phyloP scores from a whole-genome alignment of 2,329 filamentous ascomycete species.

The Aspergillus aculeatus region DNA sequence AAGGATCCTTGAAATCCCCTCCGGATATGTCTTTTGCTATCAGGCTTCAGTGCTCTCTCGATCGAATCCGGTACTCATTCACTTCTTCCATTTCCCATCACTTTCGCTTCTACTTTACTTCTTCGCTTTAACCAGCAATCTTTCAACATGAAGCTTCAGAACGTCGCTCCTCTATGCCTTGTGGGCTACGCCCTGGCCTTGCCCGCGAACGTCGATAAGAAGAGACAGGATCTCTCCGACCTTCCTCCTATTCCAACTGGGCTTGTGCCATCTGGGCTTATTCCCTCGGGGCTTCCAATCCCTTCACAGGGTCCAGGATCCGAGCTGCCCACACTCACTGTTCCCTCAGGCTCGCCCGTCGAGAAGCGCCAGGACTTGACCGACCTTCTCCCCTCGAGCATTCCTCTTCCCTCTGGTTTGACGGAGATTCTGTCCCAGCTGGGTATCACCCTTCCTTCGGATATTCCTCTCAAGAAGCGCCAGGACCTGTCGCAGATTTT shows the following conservation, averaged over 20 bases:
- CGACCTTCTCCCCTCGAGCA: constrained; percentile 1
- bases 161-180: constrained; percentile 9
- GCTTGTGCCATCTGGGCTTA: neutral
- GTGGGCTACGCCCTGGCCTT: constrained; percentile 15
- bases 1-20: neutral
- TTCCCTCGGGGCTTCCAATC: neutral
- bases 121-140: neutral
- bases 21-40: neutral
- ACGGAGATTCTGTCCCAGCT: neutral
- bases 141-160: constrained; percentile 13
- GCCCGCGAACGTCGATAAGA: constrained; percentile 9
- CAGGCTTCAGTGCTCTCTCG: constrained; percentile 4
- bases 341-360: neutral
- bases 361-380: neutral
- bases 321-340: neutral
- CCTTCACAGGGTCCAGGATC: neutral
- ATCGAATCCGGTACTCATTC: constrained; percentile 12
- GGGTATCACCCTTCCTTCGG: neutral
- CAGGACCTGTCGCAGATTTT: neutral
- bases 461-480: constrained; percentile 1
- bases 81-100: neutral
- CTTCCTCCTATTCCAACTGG: neutral
- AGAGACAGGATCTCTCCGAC: neutral
- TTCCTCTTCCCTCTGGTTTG: constrained; percentile 23
- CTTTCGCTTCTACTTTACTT: neutral